A percentile compares a stretch with the other conserved stretches of the same genome.
Evolutionary conservation across 257 asterid species (phyloP).

Genomic region (Ballota nigra): DNA sequence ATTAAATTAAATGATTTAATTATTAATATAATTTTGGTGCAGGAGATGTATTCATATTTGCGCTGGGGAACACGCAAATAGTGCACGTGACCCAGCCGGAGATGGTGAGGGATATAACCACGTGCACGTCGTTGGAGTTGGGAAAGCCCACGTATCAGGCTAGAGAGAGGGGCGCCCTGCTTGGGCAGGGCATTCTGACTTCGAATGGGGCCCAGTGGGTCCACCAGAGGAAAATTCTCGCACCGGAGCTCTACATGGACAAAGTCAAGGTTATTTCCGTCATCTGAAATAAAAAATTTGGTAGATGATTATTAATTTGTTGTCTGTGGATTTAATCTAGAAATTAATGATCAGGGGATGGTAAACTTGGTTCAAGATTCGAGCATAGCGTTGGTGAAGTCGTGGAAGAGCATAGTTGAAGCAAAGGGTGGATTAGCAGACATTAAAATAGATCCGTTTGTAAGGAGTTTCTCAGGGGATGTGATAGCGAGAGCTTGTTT

Average conservation of each 20-base stretch:
- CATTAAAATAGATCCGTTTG: slow-evolving; percentile 25
- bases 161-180: slow-evolving; percentile 35
- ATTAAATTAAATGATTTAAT: too few species aligned
- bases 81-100: slow-evolving; percentile 30
- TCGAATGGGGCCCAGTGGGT: slow-evolving; percentile 46
- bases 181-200: slow-evolving; percentile 45
- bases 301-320: too few species aligned
- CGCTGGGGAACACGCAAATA: slow-evolving; percentile 40
- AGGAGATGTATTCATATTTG: slow-evolving; percentile 8
- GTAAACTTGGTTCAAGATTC: slow-evolving; percentile 35
- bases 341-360: slow-evolving; percentile 39
- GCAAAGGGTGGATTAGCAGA: slow-evolving; percentile 25
- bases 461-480: slow-evolving; percentile 47
- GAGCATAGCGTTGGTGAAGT: slow-evolving; percentile 23
- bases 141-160: slow-evolving; percentile 40
- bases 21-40: too few species aligned
- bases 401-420: slow-evolving; percentile 33
- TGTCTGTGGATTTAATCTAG: too few species aligned
- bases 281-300: too few species aligned
- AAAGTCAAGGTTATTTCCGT: slow-evolving; percentile 25
- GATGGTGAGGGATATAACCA: slow-evolving; percentile 38
- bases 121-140: slow-evolving; percentile 34
- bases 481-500: slow-evolving; percentile 53
- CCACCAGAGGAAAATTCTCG: slow-evolving; percentile 42
- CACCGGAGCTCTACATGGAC: slow-evolving; percentile 45